Evolutionary conservation across 306 rosid genomes (phyloP).

Genomic region (Glycine soja): DNA sequence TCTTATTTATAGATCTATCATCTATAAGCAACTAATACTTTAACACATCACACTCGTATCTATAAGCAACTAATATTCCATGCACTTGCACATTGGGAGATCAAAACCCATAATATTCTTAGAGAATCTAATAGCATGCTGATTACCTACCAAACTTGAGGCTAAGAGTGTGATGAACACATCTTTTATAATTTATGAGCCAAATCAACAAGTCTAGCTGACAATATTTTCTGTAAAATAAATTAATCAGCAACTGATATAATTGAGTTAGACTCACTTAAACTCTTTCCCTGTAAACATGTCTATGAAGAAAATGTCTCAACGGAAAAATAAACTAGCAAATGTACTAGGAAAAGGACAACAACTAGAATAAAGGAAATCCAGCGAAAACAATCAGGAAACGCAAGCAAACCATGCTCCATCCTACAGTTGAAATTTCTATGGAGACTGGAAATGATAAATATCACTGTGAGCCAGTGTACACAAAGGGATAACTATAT

Average conservation of each 20-base stretch:
- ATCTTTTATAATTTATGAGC: neutral
- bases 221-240: neutral
- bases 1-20: neutral
- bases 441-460: neutral
- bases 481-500: neutral
- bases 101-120: neutral
- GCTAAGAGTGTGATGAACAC: neutral
- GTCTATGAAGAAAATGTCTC: neutral
- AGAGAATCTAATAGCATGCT: neutral
- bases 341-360: neutral
- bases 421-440: no score
- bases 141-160: neutral
- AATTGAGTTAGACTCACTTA: neutral
- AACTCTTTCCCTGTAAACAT: neutral
- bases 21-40: neutral
- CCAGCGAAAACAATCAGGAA: neutral
- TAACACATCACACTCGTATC: neutral
- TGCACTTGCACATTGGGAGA: neutral
- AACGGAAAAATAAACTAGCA: neutral
- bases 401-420: neutral
- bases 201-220: neutral
- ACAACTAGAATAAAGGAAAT: neutral
- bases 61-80: neutral
- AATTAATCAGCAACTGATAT: neutral
- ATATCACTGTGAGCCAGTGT: neutral